These are phyloP conservation scores for Clavariopsis aquatica DNA, from an alignment of 495 filamentous ascomycete species.

Conservation along the genomic window DNA sequence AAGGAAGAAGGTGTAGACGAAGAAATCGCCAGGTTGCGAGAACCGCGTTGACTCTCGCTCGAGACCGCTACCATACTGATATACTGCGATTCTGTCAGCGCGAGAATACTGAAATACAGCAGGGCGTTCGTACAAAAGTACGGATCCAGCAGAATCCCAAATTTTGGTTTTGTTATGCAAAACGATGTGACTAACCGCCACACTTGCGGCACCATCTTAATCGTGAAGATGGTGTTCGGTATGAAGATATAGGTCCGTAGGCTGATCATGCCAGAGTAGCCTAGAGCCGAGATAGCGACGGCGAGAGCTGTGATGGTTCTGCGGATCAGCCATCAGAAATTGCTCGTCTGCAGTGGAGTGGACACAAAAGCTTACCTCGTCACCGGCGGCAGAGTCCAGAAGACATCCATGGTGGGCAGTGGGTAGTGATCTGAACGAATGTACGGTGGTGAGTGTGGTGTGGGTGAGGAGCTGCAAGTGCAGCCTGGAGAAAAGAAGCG, in stretches of 20 bases:
- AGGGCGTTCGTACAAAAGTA: constrained; percentile 65
- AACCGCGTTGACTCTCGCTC: constrained; percentile 64
- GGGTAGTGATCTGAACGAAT: constrained; percentile 3
- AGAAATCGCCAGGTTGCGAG: constrained; percentile 65
- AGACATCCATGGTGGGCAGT: constrained; percentile 57
- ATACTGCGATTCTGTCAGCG: constrained; percentile 50
- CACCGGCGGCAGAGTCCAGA: constrained; percentile 71
- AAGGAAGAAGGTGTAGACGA: constrained; percentile 67
- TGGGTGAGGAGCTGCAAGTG: constrained; percentile 25
- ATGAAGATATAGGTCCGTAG: constrained; percentile 60
- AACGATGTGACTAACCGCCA: constrained; percentile 73
- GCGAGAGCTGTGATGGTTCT: constrained; percentile 73
- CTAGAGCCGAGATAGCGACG: constrained; percentile 62
- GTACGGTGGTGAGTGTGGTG: constrained; percentile 2
- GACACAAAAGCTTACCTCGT: constrained; percentile 56
- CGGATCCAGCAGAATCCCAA: constrained; percentile 76
- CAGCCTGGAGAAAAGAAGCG: constrained; percentile 28
- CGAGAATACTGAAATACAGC: not conserved
- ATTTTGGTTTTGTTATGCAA: constrained; percentile 63
- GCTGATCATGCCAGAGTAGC: constrained; percentile 61
- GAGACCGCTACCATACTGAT: constrained; percentile 63
- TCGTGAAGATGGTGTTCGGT: constrained; percentile 54
- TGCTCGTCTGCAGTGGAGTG: constrained; percentile 3
- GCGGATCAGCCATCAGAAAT: constrained; percentile 49
- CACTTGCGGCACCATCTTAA: constrained; percentile 62